Evolutionary conservation across 768 basidiomycete species (phyloP), one percentile per base, ranked within the genome.

Genomic region (Dendrothele bispora): DNA sequence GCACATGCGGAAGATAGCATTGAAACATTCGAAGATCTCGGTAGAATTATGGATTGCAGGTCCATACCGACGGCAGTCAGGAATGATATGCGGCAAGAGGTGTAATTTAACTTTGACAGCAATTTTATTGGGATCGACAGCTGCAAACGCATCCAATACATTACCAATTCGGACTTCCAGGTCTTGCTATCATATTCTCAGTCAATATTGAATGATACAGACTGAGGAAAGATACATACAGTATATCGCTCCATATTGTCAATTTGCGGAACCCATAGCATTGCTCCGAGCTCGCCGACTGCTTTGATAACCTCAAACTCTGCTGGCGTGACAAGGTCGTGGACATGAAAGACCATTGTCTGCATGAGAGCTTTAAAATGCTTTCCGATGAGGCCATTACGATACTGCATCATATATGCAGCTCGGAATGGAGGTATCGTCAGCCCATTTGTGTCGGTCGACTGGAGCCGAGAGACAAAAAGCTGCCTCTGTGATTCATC

Each of bases 211-310:
- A 34, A n/a, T 34, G n/a, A 34, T 11, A n/a, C 30, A 34, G n/a
- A 11, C n/a, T n/a, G 11, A n/a, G 11, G n/a, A 11, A 11, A n/a
- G 11, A 34, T 34, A 57, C 55, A 27, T 48, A 65, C 65, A n/a
- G 65, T 44, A 52, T 75, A 77, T 14, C 55, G 43, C 5, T 68
- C 58, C 14, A 57, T 55, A 39, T 75, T 53, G 1, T 49, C 38
- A 20, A 77, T 77, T 48, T 64, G 60, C 0, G 65, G 63, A 12
- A 71, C 52, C 77, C 76, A 78, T 0, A 77, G 53, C 0, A 75
- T 57, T 0, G 71, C 65, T 0, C 59, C 32, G 0, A 77, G 61
- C 7, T 64, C 57, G 0, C 69, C 69, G 11, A 69, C 53, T 0
- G 66, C 57, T 12, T 61, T 62, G 37, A 64, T 69, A 0, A 65